Conservation (phyloP, 352 stramenopile species). For the Phytophthora megakarya region DNA sequence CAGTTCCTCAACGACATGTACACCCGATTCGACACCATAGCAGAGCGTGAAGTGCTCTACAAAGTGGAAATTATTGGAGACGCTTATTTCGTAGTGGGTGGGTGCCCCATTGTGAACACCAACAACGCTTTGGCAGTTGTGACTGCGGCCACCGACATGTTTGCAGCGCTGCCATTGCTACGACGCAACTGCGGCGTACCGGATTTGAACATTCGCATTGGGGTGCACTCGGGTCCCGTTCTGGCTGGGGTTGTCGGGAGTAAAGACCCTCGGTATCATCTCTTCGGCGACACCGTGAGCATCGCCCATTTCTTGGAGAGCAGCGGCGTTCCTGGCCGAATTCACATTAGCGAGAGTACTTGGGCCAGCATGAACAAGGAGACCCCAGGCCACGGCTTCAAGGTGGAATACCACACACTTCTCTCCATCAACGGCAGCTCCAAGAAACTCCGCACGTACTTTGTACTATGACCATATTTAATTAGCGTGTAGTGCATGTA, state of each 20-base stretch:
- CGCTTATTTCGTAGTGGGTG: constrained; percentile 85
- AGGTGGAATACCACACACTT: constrained; percentile 86
- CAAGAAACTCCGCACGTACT: constrained; percentile 84
- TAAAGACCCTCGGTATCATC: constrained; percentile 83
- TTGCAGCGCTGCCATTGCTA: constrained; percentile 60
- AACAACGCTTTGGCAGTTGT: constrained; percentile 78
- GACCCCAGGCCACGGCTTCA: constrained; percentile 76
- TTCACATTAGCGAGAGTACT: constrained; percentile 85
- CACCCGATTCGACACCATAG: constrained; percentile 86
- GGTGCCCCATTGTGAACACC: constrained; percentile 61
- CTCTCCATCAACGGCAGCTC: constrained; percentile 72
- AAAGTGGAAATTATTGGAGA: constrained; percentile 92
- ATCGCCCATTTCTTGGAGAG: constrained; percentile 85
- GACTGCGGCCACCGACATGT: constrained; percentile 79
- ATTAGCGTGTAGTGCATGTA: constrained; percentile 9
- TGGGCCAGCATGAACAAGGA: constrained; percentile 85
- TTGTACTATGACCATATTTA: constrained; percentile 57
- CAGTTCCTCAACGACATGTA: constrained; percentile 91
- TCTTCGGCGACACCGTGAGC: constrained; percentile 87
- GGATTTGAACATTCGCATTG: constrained; percentile 88
- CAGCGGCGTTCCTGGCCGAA: constrained; percentile 70
- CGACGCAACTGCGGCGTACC: constrained; percentile 74
- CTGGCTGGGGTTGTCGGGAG: constrained; percentile 85
- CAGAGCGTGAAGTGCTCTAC: constrained; percentile 86
- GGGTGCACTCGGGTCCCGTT: constrained; percentile 80